Evolutionary conservation across 768 basidiomycete genomes (phyloP).

Genomic region (Dendrothele bispora): DNA sequence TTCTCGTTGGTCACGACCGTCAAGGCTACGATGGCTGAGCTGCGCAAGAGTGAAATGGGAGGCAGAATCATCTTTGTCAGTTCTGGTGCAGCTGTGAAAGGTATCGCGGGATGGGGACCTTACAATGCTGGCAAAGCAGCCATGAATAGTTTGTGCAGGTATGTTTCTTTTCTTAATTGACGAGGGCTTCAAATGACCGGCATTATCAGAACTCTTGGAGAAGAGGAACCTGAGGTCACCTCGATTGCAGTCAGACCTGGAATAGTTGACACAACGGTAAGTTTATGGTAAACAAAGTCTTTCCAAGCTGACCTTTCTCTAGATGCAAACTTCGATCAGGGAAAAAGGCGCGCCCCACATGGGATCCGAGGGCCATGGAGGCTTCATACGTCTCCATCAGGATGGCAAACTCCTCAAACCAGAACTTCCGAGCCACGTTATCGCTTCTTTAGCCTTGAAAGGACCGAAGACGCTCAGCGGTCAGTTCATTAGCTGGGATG

Average conservation of each 20-base stretch:
- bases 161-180: constrained; percentile 8
- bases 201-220: constrained; percentile 67
- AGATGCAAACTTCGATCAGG: constrained; percentile 75
- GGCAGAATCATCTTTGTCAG: constrained; percentile 82
- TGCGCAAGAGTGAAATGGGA: constrained; percentile 57
- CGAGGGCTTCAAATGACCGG: background rate
- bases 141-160: constrained; percentile 85
- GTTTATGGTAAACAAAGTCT: constrained; percentile 21
- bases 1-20: constrained; percentile 77
- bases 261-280: constrained; percentile 79
- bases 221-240: constrained; percentile 76
- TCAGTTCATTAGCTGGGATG: constrained; percentile 80
- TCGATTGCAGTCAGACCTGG: constrained; percentile 85
- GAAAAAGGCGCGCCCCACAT: constrained; percentile 52
- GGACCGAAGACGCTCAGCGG: constrained; percentile 69
- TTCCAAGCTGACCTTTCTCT: constrained; percentile 7
- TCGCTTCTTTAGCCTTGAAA: constrained; percentile 70
- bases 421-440: constrained; percentile 73
- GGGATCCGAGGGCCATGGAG: constrained; percentile 50
- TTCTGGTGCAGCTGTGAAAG: constrained; percentile 79
- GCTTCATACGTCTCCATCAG: constrained; percentile 56
- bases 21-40: constrained; percentile 62
- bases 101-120: constrained; percentile 71
- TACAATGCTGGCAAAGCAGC: constrained; percentile 88
- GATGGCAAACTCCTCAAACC: constrained; percentile 76